Base-by-base conservation (phyloP, 1,284 basidiomycete species). In the Trametes polyzona region DNA sequence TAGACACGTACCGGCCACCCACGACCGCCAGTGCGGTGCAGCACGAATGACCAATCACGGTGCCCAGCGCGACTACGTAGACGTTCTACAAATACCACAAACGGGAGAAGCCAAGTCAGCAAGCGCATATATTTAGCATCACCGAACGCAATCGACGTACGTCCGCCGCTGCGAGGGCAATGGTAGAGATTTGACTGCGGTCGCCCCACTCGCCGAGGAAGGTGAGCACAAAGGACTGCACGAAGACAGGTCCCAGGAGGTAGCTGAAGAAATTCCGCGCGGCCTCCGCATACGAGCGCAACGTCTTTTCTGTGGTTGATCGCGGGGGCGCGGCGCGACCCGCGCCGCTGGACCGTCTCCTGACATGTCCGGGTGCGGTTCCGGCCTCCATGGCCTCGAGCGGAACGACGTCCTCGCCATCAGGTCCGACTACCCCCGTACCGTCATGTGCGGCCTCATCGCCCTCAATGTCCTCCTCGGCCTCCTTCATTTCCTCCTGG, bases 201-300 rank as follows among this genome's bases (percentile, higher is more conserved):
- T 99, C 97, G 1, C 96, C 97, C 96, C 96, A 99, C 74, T 99
- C 96, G 21, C 96, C 97, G 11, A 99, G 80, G 74, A 99, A 99
- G 0, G 96, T 98, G 55, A 99, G 80, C 35, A 96, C 78, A 66
- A 99, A 99, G 0, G 95, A 88, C 74, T 99, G 96, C 2, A 96
- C 95, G 67, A 98, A 98, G 1, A 97, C 92, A 0, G 96, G 97
- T 0, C 90, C 93, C 17, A 98, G 80, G 63, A 96, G 77, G 24
- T 97, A 77, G 65, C 88, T 88, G 71, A 86, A 88, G 63, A 95
- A 87, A 69, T 95, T 96, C 63, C 93, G 82, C 4, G 86, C 77
- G 4, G 93, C 90, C 35, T 96, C 91, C n/a, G 65, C 54, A n/a
- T 74, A 54, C 43, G 71, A 71, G 55, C 72, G 72, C 24, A 64